Conservation (phyloP, 176 grass and related monocot genomes). For the Thalia dealbata region DNA sequence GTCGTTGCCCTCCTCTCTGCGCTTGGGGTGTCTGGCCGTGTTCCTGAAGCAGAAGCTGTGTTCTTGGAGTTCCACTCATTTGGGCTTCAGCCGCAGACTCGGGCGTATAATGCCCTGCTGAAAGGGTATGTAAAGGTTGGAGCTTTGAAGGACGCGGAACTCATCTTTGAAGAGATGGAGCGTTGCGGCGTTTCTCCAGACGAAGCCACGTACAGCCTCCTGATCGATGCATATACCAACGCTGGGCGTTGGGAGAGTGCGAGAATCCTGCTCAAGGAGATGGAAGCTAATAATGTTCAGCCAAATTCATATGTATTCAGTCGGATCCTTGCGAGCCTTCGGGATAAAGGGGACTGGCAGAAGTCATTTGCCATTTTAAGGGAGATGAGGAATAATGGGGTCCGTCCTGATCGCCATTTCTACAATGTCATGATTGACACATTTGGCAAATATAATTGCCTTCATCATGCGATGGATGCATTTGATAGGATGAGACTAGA, state of each 20-base stretch:
- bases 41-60: conserved; percentile 71
- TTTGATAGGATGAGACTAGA: conserved; percentile 72
- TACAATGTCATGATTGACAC: conserved; percentile 96
- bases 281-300: conserved; percentile 59
- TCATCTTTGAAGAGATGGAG: conserved; percentile 76
- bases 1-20: conserved; percentile 63
- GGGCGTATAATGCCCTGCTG: conserved; percentile 83
- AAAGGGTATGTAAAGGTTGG: conserved; percentile 81
- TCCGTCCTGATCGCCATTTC: conserved; percentile 82
- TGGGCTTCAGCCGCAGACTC: conserved; percentile 52
- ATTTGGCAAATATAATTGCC: conserved; percentile 88
- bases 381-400: conserved; percentile 74
- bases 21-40: conserved; percentile 50
- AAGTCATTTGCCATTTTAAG: conserved; percentile 73
- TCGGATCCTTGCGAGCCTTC: conserved; percentile 65
- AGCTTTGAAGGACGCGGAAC: conserved; percentile 69
- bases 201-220: conserved; percentile 72
- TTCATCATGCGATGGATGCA: conserved; percentile 73
- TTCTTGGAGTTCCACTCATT: conserved; percentile 80
- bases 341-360: conserved; percentile 84
- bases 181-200: conserved; percentile 57
- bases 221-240: conserved; percentile 71
- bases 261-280: conserved; percentile 82
- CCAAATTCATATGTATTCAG: conserved; percentile 83
- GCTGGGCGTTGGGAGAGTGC: conserved; percentile 87